A percentile compares a stretch with the other conserved stretches of the same genome.
These are phyloP conservation scores for Albatrellus sp. DNA, from an alignment of 1,284 basidiomycete species.

Conservation along the genomic window DNA sequence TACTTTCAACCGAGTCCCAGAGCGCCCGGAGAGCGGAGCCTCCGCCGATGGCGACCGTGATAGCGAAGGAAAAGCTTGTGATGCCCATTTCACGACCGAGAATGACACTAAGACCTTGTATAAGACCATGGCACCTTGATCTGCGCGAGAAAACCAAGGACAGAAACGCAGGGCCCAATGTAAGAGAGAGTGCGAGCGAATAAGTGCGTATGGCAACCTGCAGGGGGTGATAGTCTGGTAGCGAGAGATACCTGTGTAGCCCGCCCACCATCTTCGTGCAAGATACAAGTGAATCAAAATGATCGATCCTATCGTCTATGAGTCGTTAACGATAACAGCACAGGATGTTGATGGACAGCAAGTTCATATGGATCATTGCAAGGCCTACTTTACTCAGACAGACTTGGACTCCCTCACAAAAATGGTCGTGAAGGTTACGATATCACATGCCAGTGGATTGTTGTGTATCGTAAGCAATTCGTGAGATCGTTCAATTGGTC, in stretches of 20 bases:
- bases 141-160: conserved; percentile 31
- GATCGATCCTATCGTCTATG: too few relatives aligned
- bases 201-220: conserved; percentile 57
- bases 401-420: too few relatives aligned
- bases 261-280: too few relatives aligned
- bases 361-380: too few relatives aligned
- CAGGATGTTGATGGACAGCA: too few relatives aligned
- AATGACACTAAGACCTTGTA: conserved; percentile 13
- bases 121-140: conserved; percentile 13
- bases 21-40: conserved; percentile 38
- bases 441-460: too few relatives aligned
- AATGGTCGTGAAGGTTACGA: too few relatives aligned
- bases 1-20: conserved; percentile 26
- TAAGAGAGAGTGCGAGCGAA: conserved; percentile 50
- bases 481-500: too few relatives aligned
- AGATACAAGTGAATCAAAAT: too few relatives aligned
- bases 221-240: conserved; percentile 34
- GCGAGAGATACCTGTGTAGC: conserved; percentile 8
- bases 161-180: conserved; percentile 48
- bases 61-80: conserved; percentile 56
- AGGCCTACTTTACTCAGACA: too few relatives aligned
- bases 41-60: conserved; percentile 51
- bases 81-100: conserved; percentile 42
- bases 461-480: too few relatives aligned
- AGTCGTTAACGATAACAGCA: too few relatives aligned